Conservation (phyloP, 2,329 filamentous ascomycete genomes). For the Curvularia sp. region DNA sequence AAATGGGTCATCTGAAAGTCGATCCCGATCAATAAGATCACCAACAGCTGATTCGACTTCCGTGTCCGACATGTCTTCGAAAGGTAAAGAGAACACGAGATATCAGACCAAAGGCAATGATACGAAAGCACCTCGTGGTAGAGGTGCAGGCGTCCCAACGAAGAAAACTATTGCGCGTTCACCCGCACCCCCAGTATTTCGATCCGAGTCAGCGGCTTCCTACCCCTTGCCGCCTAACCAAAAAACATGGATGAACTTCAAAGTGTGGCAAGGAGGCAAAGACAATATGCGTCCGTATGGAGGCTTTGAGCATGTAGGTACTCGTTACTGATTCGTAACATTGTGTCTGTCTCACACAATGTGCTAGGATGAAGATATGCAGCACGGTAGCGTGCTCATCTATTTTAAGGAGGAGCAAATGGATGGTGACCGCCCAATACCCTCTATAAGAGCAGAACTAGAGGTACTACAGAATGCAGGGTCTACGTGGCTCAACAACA, state of each 20-base stretch:
- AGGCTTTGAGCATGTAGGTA: conserved; percentile 49
- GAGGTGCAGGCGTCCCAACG: conserved; percentile 50
- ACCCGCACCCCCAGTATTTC: conserved; percentile 26
- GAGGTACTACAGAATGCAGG: conserved; percentile 47
- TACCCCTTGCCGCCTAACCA: conserved; percentile 26
- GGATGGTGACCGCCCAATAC: conserved; percentile 45
- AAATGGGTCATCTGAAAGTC: conserved; percentile 31
- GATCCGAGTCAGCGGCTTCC: conserved; percentile 37
- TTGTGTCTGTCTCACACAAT: not conserved
- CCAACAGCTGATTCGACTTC: conserved; percentile 34
- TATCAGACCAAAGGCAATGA: conserved; percentile 50
- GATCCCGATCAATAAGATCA: conserved; percentile 29
- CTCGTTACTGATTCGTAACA: conserved; percentile 5
- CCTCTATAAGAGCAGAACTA: conserved; percentile 47
- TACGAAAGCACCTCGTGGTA: conserved; percentile 49
- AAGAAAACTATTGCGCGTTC: conserved; percentile 35
- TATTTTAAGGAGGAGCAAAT: conserved; percentile 52
- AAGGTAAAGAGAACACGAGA: conserved; percentile 43
- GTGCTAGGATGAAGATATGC: conserved; percentile 50
- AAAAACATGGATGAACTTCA: conserved; percentile 49
- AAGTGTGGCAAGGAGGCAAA: conserved; percentile 46
- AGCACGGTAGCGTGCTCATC: conserved; percentile 48
- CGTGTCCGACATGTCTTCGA: conserved; percentile 39
- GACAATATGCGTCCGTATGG: conserved; percentile 43
- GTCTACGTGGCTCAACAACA: conserved; percentile 49